Base-by-base conservation (phyloP, 2,329 filamentous ascomycete species). In the Microdochium paspali region DNA sequence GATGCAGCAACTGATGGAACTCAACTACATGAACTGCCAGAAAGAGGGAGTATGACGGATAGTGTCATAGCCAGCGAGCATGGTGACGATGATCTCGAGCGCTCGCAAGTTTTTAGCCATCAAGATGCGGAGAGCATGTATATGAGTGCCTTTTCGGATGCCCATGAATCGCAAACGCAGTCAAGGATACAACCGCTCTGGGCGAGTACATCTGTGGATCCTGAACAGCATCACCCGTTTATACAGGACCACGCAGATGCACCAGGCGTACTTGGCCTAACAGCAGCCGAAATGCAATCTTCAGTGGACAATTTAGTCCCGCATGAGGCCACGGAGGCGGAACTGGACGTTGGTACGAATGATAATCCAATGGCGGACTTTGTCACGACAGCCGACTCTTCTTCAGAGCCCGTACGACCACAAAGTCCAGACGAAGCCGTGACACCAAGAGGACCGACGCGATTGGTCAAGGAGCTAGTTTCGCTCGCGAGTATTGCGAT, bases 61-160 rank as follows among this genome's bases (percentile, higher is more conserved):
- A 24, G n/a, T 25, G 23, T 26, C 3, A 44, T 24, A 5, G 7
- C 12, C 4, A 18, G 23, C 12, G 42, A 44, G 42, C 42, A 9
- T 5, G 23, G 47, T 39, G 51, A 61, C 12, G 72, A 79, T 28
- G 79, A 83, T 50, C 66, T 86, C 20, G 65, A 76, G 3, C 69
- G 78, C 51, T 91, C 87, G 4, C 82, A 79, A 35, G 59, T 90
- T 1, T 91, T 86, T 58, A 88, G 79, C 30, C 85, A 89, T 49
- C 85, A 89, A 51, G 86, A 91, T 52, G 87, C 86, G 0, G 82
- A 88, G 58, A 93, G 88, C 61, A 87, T 94, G 82, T 94, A 93
- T 56, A 84, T 90, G 82, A 91, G 81, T 52, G 81, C 81, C 1
- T 77, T 84, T 46, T 84, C 80, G 2, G 66, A 75, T 24, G 35